A percentile compares a stretch with the other conserved stretches of the same genome.
Evolutionary conservation across 257 asterid species (phyloP).

Genomic region (Thymus mandschuricus): DNA sequence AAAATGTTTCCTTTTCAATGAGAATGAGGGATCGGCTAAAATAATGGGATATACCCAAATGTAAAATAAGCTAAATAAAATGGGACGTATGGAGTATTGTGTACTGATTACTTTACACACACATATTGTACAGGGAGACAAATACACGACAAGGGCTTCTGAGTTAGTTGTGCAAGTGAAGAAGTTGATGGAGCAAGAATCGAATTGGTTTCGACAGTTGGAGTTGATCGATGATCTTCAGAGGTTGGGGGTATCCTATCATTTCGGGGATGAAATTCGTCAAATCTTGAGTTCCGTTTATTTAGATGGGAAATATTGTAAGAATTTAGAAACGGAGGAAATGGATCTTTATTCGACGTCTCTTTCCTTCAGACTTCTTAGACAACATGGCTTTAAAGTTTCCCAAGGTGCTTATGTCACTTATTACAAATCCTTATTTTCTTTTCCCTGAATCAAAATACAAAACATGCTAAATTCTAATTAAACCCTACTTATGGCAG

Average conservation of each 20-base stretch:
- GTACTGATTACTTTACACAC: neutral
- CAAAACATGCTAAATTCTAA: too few species aligned
- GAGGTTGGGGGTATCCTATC: conserved; percentile 43
- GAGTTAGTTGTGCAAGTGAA: conserved; percentile 38
- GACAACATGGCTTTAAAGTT: conserved; percentile 42
- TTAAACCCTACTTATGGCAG: conserved; percentile 24
- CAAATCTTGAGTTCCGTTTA: conserved; percentile 11
- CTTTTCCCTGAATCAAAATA: neutral
- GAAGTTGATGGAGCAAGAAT: conserved; percentile 20
- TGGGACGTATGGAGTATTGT: too few species aligned
- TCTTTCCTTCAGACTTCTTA: conserved; percentile 44
- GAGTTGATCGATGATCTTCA: conserved; percentile 44
- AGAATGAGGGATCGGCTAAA: too few species aligned
- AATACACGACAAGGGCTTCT: conserved; percentile 11
- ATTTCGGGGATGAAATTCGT: conserved; percentile 38
- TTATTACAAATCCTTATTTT: too few species aligned
- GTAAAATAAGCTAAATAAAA: too few species aligned
- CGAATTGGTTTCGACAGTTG: conserved; percentile 12
- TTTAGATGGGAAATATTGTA: neutral
- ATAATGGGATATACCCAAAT: too few species aligned
- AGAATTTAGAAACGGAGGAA: neutral
- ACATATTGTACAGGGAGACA: conserved; percentile 27
- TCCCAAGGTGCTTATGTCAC: conserved; percentile 39
- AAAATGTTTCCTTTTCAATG: too few species aligned
- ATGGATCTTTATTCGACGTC: conserved; percentile 41